Base-by-base conservation (phyloP, 768 basidiomycete species). In the Chalciporus piperatus region DNA sequence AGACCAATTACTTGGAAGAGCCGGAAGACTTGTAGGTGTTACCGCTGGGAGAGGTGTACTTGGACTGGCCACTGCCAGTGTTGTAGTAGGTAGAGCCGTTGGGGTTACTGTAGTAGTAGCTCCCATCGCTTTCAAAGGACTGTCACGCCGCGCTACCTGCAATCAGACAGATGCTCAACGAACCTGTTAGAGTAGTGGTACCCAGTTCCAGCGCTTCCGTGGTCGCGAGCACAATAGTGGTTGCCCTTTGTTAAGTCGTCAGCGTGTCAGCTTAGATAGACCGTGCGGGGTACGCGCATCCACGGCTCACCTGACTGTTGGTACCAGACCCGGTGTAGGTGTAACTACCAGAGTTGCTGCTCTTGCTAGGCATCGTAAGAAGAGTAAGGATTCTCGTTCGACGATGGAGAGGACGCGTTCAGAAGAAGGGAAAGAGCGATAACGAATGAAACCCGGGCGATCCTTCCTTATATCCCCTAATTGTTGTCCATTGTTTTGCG, bases 151-250 rank as follows among this genome's bases (percentile, higher is more conserved):
- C 3, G 14, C 27, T 42, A 6, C 16, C n/a, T n/a, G n/a, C 35
- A 37, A 17, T 13, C 9, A 13, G 17, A 38, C 28, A 14, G 17
- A 37, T n/a, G 9, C 8, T 22, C 23, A 46, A 67, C 75, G 3
- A 60, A 82, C 81, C 23, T 55, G 67, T 85, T 85, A 6, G 81
- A 83, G 60, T 85, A 85, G 56, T 85, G 84, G 51, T 85, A 85
- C 1, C 79, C 75, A 41, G 55, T 65, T 3, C 70, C 68, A 11
- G 75, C 71, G 25, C 54, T 60, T 25, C 73, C 74, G 37, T 75
- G 74, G 58, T 78, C 70, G 45, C 83, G 81, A 59, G 72, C 64
- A 65, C 80, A 83, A 59, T 79, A 83, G 58, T 83, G 80, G 59
- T 85, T 85, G 2, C 82, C 84, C 82, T 84, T 33, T 13, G 23